Conservation (phyloP, 768 basidiomycete species). For the Tulasnella sp. region DNA sequence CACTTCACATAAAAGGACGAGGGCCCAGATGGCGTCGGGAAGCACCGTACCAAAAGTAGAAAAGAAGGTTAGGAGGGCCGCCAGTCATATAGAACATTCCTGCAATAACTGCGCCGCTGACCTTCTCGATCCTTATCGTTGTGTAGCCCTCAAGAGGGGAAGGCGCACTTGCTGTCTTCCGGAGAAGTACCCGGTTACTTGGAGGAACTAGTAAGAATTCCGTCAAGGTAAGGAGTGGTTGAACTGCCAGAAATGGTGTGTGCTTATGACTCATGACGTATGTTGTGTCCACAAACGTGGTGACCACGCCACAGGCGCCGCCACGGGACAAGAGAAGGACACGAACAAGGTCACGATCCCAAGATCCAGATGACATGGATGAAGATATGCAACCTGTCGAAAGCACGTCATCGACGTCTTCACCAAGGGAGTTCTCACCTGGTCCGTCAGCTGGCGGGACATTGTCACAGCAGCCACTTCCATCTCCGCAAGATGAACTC, state of each 20-base stretch:
- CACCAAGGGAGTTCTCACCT: conserved; percentile 49
- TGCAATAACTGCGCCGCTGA: conserved; percentile 65
- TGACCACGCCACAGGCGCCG: conserved; percentile 44
- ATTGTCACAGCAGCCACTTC: not conserved
- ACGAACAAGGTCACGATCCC: conserved; percentile 54
- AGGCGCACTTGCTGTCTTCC: conserved; percentile 57
- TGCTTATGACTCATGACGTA: conserved; percentile 23
- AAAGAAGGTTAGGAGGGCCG: conserved; percentile 30
- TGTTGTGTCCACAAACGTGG: conserved; percentile 2
- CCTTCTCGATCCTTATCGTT: conserved; percentile 74
- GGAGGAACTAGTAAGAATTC: conserved; percentile 54
- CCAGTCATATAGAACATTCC: conserved; percentile 18
- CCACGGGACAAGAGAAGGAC: conserved; percentile 64
- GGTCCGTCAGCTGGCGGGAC: conserved; percentile 3
- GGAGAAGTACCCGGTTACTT: conserved; percentile 72
- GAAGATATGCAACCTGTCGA: conserved; percentile 56
- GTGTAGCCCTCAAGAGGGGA: conserved; percentile 63
- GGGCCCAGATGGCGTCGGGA: conserved; percentile 64
- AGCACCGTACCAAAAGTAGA: conserved; percentile 77
- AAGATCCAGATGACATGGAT: conserved; percentile 55
- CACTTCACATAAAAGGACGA: conserved; percentile 40
- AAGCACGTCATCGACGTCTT: conserved; percentile 66
- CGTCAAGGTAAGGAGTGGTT: conserved; percentile 55
- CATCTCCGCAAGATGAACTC: conserved; percentile 44
- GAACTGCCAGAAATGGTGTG: conserved; percentile 31